phyloP scores from a whole-genome alignment of 768 basidiomycete species.

The Coprinellus aureogranulatus region DNA sequence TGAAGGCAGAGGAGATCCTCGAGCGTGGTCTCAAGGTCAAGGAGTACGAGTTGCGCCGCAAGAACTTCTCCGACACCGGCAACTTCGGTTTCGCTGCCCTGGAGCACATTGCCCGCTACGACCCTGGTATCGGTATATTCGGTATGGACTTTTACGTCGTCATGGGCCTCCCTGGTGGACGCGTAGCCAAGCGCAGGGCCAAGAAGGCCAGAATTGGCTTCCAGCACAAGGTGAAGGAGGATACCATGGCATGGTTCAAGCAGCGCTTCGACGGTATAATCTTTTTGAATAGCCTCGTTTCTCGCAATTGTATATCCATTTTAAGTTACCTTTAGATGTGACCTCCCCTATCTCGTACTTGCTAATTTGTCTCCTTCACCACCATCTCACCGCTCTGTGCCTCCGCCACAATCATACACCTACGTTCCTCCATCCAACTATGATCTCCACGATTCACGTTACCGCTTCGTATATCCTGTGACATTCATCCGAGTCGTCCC shows the following conservation, averaged over 20 bases:
- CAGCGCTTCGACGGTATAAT: conserved; percentile 98
- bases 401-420: too few relatives aligned
- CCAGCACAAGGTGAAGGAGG: conserved; percentile 88
- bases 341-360: too few relatives aligned
- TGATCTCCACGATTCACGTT: too few relatives aligned
- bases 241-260: conserved; percentile 99
- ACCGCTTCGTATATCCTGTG: too few relatives aligned
- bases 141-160: conserved; percentile 99
- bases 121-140: conserved; percentile 98
- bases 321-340: conserved; percentile 1
- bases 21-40: conserved; percentile 99
- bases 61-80: conserved; percentile 97
- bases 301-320: conserved; percentile 8
- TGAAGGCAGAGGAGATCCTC: conserved; percentile 99
- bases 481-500: too few relatives aligned
- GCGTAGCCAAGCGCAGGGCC: conserved; percentile 88
- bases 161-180: conserved; percentile 93
- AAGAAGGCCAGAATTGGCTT: conserved; percentile 85
- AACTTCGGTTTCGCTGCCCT: conserved; percentile 99
- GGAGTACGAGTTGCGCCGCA: conserved; percentile 97
- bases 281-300: conserved; percentile 54
- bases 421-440: too few relatives aligned
- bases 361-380: too few relatives aligned
- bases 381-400: too few relatives aligned
- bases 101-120: conserved; percentile 99